Percentiles rank a stretch among this genome's conserved stretches.
Evolutionary conservation across 371 early-diverging fungal genomes (phyloP).

Genomic region (Homolaphlyctis polyrhiza): DNA sequence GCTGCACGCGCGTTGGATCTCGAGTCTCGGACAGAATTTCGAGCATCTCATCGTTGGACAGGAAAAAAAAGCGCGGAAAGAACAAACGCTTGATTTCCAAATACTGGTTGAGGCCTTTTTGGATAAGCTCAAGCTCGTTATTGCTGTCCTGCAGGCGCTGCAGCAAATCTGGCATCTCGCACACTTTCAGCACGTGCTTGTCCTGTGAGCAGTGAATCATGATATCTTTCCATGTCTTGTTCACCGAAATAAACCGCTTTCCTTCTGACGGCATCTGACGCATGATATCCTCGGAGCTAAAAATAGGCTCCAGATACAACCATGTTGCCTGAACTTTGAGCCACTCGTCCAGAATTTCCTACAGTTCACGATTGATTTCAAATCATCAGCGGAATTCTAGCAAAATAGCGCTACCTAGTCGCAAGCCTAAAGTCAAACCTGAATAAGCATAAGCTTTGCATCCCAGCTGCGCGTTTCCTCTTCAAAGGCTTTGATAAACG

Average conservation of each 20-base stretch:
- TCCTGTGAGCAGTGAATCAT: conserved; percentile 41
- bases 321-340: conserved; percentile 51
- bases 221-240: conserved; percentile 50
- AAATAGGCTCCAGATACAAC: conserved; percentile 53
- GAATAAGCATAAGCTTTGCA: conserved; percentile 35
- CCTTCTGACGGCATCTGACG: conserved; percentile 54
- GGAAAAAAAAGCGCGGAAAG: conserved; percentile 52
- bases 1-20: conserved; percentile 50
- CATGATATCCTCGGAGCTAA: conserved; percentile 55
- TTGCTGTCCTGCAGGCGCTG: conserved; percentile 42
- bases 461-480: conserved; percentile 44
- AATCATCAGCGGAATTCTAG: not conserved
- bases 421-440: too few relatives aligned
- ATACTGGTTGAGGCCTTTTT: conserved; percentile 53
- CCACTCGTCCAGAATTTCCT: conserved; percentile 54
- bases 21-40: conserved; percentile 48
- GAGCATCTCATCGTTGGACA: conserved; percentile 55
- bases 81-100: conserved; percentile 47
- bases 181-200: conserved; percentile 36
- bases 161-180: conserved; percentile 39
- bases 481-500: conserved; percentile 52
- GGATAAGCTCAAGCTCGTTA: conserved; percentile 46
- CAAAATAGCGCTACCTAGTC: not conserved
- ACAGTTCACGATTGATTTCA: not conserved
- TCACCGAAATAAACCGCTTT: conserved; percentile 42